Percentiles rank a stretch among this genome's conserved stretches.
phyloP scores from a whole-genome alignment of 2,329 filamentous ascomycete species.

The Nigrospora sphaerica region DNA sequence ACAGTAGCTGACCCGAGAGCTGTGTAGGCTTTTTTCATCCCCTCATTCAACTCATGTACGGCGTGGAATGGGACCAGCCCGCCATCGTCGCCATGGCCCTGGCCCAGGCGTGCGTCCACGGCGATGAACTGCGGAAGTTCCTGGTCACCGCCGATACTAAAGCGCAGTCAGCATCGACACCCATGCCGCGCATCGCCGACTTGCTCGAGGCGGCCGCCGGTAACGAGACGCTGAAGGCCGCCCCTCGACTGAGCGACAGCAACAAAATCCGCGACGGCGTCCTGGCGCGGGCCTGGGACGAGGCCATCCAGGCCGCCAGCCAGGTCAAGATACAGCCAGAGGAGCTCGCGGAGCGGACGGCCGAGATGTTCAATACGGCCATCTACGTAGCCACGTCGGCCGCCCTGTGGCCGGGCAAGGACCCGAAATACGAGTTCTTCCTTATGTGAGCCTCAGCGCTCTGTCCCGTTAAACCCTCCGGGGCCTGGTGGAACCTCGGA shows the following conservation, averaged over 20 bases:
- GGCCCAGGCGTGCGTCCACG: constrained; percentile 68
- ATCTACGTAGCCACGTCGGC: constrained; percentile 43
- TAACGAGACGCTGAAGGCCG: constrained; percentile 48
- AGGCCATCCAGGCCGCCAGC: constrained; percentile 54
- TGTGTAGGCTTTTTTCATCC: constrained; percentile 63
- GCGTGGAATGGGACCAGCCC: constrained; percentile 74
- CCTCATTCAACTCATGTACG: constrained; percentile 79
- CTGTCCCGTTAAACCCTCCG: not conserved
- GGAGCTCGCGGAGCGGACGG: constrained; percentile 46
- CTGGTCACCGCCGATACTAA: constrained; percentile 41
- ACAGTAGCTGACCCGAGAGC: not conserved
- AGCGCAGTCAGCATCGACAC: constrained; percentile 14
- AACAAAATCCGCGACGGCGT: constrained; percentile 67
- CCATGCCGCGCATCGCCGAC: constrained; percentile 40
- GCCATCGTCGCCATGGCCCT: constrained; percentile 75
- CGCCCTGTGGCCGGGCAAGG: constrained; percentile 56
- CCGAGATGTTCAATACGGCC: constrained; percentile 62
- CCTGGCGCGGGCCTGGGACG: constrained; percentile 51
- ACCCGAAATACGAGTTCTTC: constrained; percentile 77
- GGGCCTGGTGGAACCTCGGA: too few relatives aligned
- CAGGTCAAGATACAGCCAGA: constrained; percentile 50
- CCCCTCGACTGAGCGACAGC: constrained; percentile 42
- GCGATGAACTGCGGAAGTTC: constrained; percentile 44
- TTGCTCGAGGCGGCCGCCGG: constrained; percentile 54
- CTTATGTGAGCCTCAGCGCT: constrained; percentile 35